Base-by-base conservation (phyloP, 441 rosid species). In the Pelargonium australe region DNA sequence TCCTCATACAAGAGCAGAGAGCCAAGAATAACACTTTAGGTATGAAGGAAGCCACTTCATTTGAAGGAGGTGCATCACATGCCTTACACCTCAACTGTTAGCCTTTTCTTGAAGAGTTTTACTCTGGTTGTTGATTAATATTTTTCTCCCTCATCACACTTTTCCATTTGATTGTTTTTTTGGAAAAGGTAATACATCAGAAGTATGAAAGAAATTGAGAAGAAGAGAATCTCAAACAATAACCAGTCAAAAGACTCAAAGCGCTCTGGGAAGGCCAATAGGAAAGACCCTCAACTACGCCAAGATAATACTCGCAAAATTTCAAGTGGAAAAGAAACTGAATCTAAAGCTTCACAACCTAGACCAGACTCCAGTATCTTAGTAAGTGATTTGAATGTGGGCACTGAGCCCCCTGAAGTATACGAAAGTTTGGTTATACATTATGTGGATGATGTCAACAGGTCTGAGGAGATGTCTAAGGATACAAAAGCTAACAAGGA, bases 401-500 rank as follows among this genome's bases (percentile, higher is more conserved):
- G 81, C 72, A 68, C 85, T 11, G 85, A 82, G 84, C 66, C 79
- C 75, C 16, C 82, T 65, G 84, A 80, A 80, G 86, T 78, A 80
- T 81, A 76, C 70, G 87, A 80, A 73, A 81, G 79, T 49, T 20
- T 81, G 81, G 86, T 78, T 75, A 73, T 81, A 78, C 81, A 85
- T 75, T 82, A 81, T 76, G 76, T 81, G 75, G 89, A 86, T 80
- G 85, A 86, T 73, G 80, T 72, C 65, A 83, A 84, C 84, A 84
- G 75, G 79, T 76, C 60, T 69, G 86, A 83, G 79, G 81, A 73
- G 76, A 70, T 69, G 53, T 75, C 77, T 75, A 76, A 65, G 66
- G 80, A 73, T 76, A 69, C 75, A 20, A 77, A 80, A 70, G 70
- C 71, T 51, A 76, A 70, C 44, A 78, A 67, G 64, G 80, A 75